phyloP scores from a whole-genome alignment of 2,329 filamentous ascomycete species.

The Aspergillus tubingensis region DNA sequence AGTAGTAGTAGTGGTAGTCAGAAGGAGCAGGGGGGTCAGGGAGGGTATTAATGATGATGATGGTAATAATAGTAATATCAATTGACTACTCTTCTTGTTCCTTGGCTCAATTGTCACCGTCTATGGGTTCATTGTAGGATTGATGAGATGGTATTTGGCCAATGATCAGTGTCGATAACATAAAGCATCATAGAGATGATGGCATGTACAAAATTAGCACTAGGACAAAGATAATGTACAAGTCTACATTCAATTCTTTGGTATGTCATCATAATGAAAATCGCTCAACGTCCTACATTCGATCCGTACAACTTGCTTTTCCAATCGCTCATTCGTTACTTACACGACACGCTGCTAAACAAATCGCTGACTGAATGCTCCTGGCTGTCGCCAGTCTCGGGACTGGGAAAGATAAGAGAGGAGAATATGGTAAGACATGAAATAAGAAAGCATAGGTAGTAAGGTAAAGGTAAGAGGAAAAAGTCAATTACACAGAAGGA shows the following conservation, averaged over 20 bases:
- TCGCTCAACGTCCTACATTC: not conserved
- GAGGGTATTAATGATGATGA: not conserved
- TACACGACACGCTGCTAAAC: constrained; percentile 6
- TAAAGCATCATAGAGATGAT: too few relatives aligned
- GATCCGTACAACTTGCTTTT: not conserved
- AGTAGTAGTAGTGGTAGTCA: too few relatives aligned
- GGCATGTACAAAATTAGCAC: too few relatives aligned
- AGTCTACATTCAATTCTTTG: too few relatives aligned
- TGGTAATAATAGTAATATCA: too few relatives aligned
- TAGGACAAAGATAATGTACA: too few relatives aligned
- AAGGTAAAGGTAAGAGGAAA: not conserved
- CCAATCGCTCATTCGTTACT: constrained; percentile 5
- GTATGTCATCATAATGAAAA: not conserved
- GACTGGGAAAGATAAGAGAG: not conserved
- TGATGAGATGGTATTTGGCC: too few relatives aligned
- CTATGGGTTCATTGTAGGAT: too few relatives aligned
- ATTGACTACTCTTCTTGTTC: not conserved
- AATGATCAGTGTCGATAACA: too few relatives aligned
- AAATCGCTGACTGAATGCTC: constrained; percentile 3
- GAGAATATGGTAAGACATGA: constrained; percentile 4
- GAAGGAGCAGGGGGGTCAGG: not conserved
- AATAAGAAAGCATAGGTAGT: constrained; percentile 1
- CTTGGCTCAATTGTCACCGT: too few relatives aligned
- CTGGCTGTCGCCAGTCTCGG: not conserved
- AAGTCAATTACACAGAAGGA: constrained; percentile 8